phyloP scores from a whole-genome alignment of 345 rosid genomes.

The Eucalyptus erythrocorys region DNA sequence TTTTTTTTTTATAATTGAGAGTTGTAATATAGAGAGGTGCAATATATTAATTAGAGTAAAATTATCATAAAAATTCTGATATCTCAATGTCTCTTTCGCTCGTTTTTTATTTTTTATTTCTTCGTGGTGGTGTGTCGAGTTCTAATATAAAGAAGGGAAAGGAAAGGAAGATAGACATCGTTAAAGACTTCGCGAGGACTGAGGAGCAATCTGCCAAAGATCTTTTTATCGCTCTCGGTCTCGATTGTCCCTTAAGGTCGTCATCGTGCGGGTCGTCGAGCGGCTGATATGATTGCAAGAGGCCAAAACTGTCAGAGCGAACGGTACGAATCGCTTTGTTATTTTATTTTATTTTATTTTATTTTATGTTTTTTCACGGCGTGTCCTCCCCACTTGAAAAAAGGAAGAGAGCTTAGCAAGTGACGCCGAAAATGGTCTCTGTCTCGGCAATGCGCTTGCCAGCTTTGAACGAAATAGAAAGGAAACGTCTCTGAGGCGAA shows the following conservation, averaged over 20 bases:
- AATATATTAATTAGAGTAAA: too few species aligned
- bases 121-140: too few species aligned
- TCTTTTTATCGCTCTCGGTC: background rate
- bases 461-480: background rate
- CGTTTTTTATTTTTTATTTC: too few species aligned
- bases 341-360: too few species aligned
- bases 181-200: background rate
- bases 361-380: too few species aligned
- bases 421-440: background rate
- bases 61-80: too few species aligned
- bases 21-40: too few species aligned
- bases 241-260: background rate
- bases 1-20: too few species aligned
- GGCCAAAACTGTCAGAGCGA: background rate
- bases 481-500: background rate
- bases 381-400: background rate
- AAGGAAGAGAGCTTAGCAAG: background rate
- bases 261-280: background rate
- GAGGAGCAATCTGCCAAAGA: background rate
- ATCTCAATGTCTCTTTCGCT: too few species aligned
- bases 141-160: background rate
- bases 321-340: too few species aligned
- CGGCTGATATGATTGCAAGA: too few species aligned
- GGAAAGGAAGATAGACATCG: background rate
- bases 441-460: background rate